Base-by-base conservation (phyloP, 108 stramenopile genomes). In the Nannochloropsis salina region DNA sequence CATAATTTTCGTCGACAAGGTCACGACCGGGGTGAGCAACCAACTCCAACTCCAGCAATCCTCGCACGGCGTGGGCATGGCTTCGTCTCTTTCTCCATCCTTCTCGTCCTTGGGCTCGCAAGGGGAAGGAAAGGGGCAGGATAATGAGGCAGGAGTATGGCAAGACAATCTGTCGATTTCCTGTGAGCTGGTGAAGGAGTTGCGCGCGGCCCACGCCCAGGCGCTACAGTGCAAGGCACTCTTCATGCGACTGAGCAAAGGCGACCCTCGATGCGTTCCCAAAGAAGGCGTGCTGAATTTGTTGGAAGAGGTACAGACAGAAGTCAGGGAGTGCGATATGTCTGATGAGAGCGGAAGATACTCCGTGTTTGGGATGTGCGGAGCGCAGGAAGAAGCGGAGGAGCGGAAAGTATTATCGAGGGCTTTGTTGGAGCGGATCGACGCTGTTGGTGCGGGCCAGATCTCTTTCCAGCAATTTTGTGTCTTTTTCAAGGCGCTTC, bases 1-100 rank as follows among this genome's bases (percentile, higher is more conserved):
- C 22, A 21, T 83, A 4, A 83, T 83, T n/a, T 47, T 83, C n/a
- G 83, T 41, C 20, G 83, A 83, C 42, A 83, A 83, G 42, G 42
- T 83, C 9, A 43, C 83, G 22, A 43, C 83, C 5, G 83, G 83
- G 11, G 83, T 41, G 44, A 41, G 43, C 42, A 83, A 83, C 43
- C 61, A 74, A n/a, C 61, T 74, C n/a, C 61, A 74, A n/a, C 61
- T 74, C 61, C 61, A 74, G 61, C 61, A 74, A n/a, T 31, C 31
- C 31, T 31, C 31, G 31, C 61, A 74, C 6, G 61, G 61, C n/a
- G 61, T 15, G 3, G 61, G 61, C 4, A 74, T n/a, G 0, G 15
- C 61, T 2, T 74, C 61, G 6, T n/a, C 61, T 15, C n/a, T n/a
- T 15, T n/a, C 61, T 4, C 61, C 61, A n/a, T 74, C 61, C 61